These are phyloP conservation scores for Aspergillus flavus DNA, from an alignment of 2,329 filamentous ascomycete species.

Conservation along the genomic window DNA sequence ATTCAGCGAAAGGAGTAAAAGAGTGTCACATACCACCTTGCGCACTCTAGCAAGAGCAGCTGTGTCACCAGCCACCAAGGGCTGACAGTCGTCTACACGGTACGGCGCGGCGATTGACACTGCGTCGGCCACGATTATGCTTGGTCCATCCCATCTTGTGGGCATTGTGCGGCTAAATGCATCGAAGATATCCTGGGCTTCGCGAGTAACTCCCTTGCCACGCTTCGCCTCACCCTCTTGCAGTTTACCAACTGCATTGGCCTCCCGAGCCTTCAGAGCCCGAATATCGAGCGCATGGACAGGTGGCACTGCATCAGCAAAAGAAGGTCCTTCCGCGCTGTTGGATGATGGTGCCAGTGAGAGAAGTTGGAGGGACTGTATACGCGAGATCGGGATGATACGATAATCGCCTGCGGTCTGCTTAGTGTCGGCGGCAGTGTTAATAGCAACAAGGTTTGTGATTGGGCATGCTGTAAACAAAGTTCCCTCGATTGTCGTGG, in stretches of 20 bases:
- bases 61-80: constrained; percentile 43
- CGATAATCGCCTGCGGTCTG: constrained; percentile 58
- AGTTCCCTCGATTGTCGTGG: constrained; percentile 60
- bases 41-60: constrained; percentile 48
- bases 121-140: constrained; percentile 63
- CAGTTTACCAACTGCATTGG: constrained; percentile 57
- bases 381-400: constrained; percentile 62
- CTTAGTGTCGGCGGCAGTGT: constrained; percentile 46
- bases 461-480: constrained; percentile 64
- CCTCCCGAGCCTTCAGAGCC: constrained; percentile 58
- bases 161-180: constrained; percentile 63
- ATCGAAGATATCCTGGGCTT: constrained; percentile 67
- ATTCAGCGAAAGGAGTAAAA: neutral
- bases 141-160: constrained; percentile 60
- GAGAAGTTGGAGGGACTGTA: constrained; percentile 60
- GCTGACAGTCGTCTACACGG: constrained; percentile 55
- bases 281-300: constrained; percentile 55
- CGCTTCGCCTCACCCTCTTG: constrained; percentile 61
- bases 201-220: constrained; percentile 62
- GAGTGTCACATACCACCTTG: constrained; percentile 49
- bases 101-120: constrained; percentile 63
- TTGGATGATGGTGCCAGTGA: constrained; percentile 39
- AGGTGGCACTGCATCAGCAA: constrained; percentile 50
- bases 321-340: constrained; percentile 40
- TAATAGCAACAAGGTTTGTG: constrained; percentile 64